A percentile compares a stretch with the other conserved stretches of the same genome.
Evolutionary conservation across 345 rosid species (phyloP).

Genomic region (Isatis tinctoria): DNA sequence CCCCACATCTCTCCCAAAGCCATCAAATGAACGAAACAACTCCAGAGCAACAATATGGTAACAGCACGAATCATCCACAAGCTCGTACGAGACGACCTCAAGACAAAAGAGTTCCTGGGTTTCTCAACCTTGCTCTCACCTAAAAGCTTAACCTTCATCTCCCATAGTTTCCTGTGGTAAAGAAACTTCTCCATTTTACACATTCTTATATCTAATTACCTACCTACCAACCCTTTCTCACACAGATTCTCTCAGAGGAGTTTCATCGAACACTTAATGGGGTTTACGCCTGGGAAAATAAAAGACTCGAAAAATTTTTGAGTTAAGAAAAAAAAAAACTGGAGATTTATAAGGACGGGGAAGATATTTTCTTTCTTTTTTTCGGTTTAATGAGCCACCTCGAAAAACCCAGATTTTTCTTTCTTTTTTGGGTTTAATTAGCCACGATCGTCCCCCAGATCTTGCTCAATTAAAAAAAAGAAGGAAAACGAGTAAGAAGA

Average conservation of each 20-base stretch:
- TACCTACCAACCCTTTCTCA: background rate
- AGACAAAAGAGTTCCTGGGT: conserved; percentile 45
- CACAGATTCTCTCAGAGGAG: conserved; percentile 23
- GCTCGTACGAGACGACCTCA: conserved; percentile 70
- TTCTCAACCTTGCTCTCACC: conserved; percentile 56
- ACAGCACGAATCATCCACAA: conserved; percentile 72
- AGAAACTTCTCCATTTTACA: conserved; percentile 42
- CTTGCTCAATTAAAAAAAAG: conserved; percentile 9
- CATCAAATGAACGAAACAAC: conserved; percentile 69
- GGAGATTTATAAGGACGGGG: background rate
- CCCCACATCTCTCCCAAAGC: conserved; percentile 82
- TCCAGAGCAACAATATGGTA: conserved; percentile 64
- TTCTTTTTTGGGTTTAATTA: background rate
- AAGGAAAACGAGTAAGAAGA: no score
- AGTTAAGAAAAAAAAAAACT: background rate
- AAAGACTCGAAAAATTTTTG: no score
- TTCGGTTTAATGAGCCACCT: conserved; percentile 14
- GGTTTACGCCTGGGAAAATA: background rate
- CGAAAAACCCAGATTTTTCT: conserved; percentile 12
- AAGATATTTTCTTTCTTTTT: background rate
- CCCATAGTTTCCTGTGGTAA: conserved; percentile 43
- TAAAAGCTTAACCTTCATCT: conserved; percentile 54
- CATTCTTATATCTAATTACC: conserved; percentile 15
- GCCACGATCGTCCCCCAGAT: conserved; percentile 26
- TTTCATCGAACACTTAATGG: conserved; percentile 18